Base-by-base conservation (phyloP, 2,329 filamentous ascomycete genomes). In the Tolypocladium cylindrosporum region DNA sequence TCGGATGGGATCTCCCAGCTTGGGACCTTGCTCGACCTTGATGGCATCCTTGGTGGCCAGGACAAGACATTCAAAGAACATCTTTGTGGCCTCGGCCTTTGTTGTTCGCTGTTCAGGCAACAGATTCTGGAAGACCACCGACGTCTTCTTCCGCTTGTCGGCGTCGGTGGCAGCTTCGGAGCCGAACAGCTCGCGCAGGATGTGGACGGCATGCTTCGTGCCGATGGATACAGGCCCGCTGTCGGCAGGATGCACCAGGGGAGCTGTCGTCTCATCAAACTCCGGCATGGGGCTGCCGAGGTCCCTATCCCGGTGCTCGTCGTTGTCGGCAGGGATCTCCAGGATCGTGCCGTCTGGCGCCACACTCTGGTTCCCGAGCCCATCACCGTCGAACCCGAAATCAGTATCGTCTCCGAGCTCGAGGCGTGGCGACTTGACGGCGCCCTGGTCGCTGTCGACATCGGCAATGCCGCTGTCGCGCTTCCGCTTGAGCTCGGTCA, bases 61-160 rank as follows among this genome's bases (percentile, higher is more conserved):
- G 3, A 99, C 94, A 31, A 99, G 80, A 57, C 94, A 88, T 75
- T 99, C 94, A 67, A 99, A 99, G 77, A 99, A 99, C 91, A 99
- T 97, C 80, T 97, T 97, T 50, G 94, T 99, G 0, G 94, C 94
- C 67, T 97, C 94, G 10, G 89, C 88, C 72, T 90, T 90, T 63
- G 83, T 91, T 0, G 93, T 93, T 60, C 82, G 83, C 62, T 80
- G 76, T 73, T 96, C 90, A 0, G 94, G 94, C 40, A 97, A 81
- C 54, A 99, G 81, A 59, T 96, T 89, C 67, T 97, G 93, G 79
- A 99, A 97, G 3, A 95, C 80, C 3, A 96, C 91, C 14, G 84
- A 84, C 31, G 80, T 82, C 71, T 88, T 88, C 71, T 87, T 88
- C 66, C 91, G 85, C 73, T 89, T 87, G 58, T 86, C 84, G 3